phyloP scores from a whole-genome alignment of 2,329 filamentous ascomycete species.

The Fusarium domesticum region DNA sequence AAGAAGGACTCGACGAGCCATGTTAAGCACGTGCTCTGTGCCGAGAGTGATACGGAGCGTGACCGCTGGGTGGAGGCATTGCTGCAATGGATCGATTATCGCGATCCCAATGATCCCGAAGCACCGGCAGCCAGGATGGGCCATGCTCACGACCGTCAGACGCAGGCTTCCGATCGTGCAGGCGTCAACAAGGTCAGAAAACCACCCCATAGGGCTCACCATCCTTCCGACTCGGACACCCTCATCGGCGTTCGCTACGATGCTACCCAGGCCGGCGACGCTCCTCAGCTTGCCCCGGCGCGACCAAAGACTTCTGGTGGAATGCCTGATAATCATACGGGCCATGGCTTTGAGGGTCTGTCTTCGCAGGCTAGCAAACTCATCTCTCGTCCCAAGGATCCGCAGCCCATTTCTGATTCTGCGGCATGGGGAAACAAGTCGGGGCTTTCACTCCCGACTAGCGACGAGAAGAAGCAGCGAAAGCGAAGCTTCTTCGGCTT shows the following conservation, averaged over 20 bases:
- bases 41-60: slow-evolving; percentile 88
- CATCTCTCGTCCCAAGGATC: slow-evolving; percentile 85
- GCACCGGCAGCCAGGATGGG: slow-evolving; percentile 26
- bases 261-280: slow-evolving; percentile 50
- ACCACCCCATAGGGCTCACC: slow-evolving; percentile 33
- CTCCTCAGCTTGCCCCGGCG: slow-evolving; percentile 43
- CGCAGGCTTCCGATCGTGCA: slow-evolving; percentile 32
- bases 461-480: slow-evolving; percentile 74
- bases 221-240: slow-evolving; percentile 41
- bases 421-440: slow-evolving; percentile 82
- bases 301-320: slow-evolving; percentile 38
- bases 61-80: slow-evolving; percentile 92
- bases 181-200: slow-evolving; percentile 31
- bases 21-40: slow-evolving; percentile 91
- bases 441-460: slow-evolving; percentile 45
- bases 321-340: slow-evolving; percentile 35
- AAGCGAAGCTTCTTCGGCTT: slow-evolving; percentile 78
- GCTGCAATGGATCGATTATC: slow-evolving; percentile 81
- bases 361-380: slow-evolving; percentile 42
- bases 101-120: slow-evolving; percentile 54
- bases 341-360: slow-evolving; percentile 34
- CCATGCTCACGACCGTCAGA: slow-evolving; percentile 40
- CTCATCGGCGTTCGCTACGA: slow-evolving; percentile 60
- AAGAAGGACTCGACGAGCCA: slow-evolving; percentile 87
- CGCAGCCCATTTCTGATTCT: slow-evolving; percentile 76